These are phyloP conservation scores for Linnemannia elongata DNA, from an alignment of 192 early-diverging fungal genomes.

Conservation along the genomic window DNA sequence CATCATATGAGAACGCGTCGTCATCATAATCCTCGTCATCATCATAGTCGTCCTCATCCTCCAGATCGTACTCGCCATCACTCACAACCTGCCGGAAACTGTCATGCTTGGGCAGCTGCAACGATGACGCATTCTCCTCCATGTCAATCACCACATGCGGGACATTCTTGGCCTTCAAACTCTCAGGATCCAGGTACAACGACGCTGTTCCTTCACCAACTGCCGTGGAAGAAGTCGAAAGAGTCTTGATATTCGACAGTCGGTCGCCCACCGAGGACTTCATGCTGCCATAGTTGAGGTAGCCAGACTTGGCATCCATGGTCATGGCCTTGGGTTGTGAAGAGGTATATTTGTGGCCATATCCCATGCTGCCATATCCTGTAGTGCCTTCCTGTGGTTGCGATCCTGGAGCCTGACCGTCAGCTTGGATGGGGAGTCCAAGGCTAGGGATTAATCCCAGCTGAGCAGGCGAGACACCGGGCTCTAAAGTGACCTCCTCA, in stretches of 20 bases:
- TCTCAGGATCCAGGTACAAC: neutral
- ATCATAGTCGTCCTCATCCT: slow-evolving; percentile 25
- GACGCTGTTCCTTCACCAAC: slow-evolving; percentile 11
- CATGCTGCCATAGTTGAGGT: slow-evolving; percentile 41
- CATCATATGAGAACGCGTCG: slow-evolving; percentile 31
- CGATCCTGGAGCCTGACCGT: neutral
- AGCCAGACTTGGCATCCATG: slow-evolving; percentile 26
- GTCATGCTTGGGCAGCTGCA: slow-evolving; percentile 18
- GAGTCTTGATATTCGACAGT: slow-evolving; percentile 19
- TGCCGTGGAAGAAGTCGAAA: slow-evolving; percentile 38
- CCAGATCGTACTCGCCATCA: slow-evolving; percentile 48
- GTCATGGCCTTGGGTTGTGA: slow-evolving; percentile 37
- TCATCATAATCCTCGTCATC: slow-evolving; percentile 38
- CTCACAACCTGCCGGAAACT: slow-evolving; percentile 55
- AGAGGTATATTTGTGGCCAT: slow-evolving; percentile 25
- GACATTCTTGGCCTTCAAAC: neutral
- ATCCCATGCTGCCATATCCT: neutral
- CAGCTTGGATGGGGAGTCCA: neutral
- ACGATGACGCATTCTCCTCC: neutral
- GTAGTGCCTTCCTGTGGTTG: neutral
- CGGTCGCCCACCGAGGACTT: slow-evolving; percentile 2
- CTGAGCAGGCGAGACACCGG: neutral
- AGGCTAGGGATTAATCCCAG: neutral
- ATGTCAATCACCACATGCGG: slow-evolving; percentile 23
- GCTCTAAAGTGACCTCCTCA: slow-evolving; percentile 60